These are phyloP conservation scores for Adansonia grandidieri DNA, from an alignment of 441 rosid species.

Conservation along the genomic window DNA sequence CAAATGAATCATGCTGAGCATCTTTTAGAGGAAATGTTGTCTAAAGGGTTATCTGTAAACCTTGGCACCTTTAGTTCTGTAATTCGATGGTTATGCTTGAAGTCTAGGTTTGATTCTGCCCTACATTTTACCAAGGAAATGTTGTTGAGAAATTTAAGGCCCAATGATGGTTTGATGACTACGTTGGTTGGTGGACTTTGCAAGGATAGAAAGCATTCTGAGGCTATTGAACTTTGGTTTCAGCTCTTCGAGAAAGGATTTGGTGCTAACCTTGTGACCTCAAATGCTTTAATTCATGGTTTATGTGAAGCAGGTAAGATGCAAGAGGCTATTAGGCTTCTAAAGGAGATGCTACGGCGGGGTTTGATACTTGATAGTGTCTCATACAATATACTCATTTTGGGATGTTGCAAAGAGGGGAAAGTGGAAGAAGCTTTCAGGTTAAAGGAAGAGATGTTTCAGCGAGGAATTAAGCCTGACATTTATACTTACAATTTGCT, in stretches of 20 bases:
- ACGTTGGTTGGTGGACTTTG: constrained; percentile 62
- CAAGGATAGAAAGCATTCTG: constrained; percentile 55
- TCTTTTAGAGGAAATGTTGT: constrained; percentile 64
- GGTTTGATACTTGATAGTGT: constrained; percentile 55
- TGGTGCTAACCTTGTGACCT: constrained; percentile 50
- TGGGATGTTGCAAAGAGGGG: constrained; percentile 53
- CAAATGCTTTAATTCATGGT: constrained; percentile 80
- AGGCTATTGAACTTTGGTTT: constrained; percentile 68
- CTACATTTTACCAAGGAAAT: constrained; percentile 52
- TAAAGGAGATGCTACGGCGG: constrained; percentile 55
- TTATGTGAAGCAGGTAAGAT: constrained; percentile 63
- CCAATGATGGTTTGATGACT: constrained; percentile 67
- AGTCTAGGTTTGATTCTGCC: constrained; percentile 57
- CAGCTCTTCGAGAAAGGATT: constrained; percentile 50
- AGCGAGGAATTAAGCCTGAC: constrained; percentile 57
- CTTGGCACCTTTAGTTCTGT: constrained; percentile 64
- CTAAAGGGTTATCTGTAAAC: constrained; percentile 47
- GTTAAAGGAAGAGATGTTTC: constrained; percentile 57
- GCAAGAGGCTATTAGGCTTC: constrained; percentile 55
- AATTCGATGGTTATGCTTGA: constrained; percentile 53
- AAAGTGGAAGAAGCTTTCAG: constrained; percentile 54
- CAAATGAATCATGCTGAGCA: constrained; percentile 55
- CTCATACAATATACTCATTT: constrained; percentile 67
- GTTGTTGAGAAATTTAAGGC: constrained; percentile 65
- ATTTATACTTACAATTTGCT: constrained; percentile 52